Evolutionary conservation across 192 early-diverging fungal genomes (phyloP), one percentile per base, ranked within the genome.

Genomic region (Diversispora eburnea): DNA sequence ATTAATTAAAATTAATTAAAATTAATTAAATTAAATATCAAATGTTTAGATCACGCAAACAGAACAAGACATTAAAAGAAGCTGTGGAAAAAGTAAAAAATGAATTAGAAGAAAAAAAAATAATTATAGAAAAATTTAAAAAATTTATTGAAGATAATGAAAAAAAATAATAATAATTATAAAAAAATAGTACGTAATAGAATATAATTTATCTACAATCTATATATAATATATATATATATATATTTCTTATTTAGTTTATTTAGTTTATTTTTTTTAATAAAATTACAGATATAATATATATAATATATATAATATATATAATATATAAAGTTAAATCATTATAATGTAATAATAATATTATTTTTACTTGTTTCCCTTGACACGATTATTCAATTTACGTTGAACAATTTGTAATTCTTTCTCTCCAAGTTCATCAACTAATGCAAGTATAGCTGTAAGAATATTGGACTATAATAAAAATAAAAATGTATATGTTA

Each of bases 391-490:
- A 63, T 45, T 63, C 43, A 42, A 17, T 63, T 72, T 72, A 25
- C 70, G 58, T 62, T 72, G 70, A 10, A 72, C 70, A 42, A 13
- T 25, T 39, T 61, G 57, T 17, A 72, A 33, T 9, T 72, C 70
- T 47, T 55, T 72, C 17, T 59, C 58, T 20, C 39, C 43, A 13
- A 72, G 59, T 49, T 72, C 70, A n/a, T 72, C 70, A 0, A 72
- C 19, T 22, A 72, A 61, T 4, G 57, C 70, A 9, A 72, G 70
- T 13, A 72, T 59, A 9, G 70, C 70, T 0, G 58, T 72, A 25
- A 72, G 59, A 5, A 62, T 59, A 61, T 72, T 72, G 8, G 70
- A 72, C 59, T 72, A 46, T 39, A 45, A 59, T 17, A 71, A 22
- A n/a, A n/a, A n/a, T n/a, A n/a, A n/a, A 33, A 33, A 33, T 33